These are phyloP conservation scores for Evernia prunastri DNA, from an alignment of 495 filamentous ascomycete species.

Conservation along the genomic window DNA sequence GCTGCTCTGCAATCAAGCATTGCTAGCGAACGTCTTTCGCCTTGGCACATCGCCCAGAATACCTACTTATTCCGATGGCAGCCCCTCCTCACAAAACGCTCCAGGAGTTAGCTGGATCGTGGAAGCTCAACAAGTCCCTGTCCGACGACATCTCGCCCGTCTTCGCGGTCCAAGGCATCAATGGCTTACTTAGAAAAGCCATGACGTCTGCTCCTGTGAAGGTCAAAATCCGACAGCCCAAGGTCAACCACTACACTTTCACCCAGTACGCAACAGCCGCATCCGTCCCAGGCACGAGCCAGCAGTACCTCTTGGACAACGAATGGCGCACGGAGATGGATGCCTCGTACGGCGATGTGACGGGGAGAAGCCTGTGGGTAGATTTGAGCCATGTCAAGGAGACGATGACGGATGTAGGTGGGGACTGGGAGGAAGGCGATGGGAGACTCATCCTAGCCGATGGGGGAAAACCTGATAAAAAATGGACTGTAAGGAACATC, in stretches of 20 bases:
- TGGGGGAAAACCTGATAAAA: slow-evolving; percentile 14
- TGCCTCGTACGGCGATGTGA: slow-evolving; percentile 23
- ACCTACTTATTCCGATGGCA: too few species aligned
- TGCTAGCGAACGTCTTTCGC: too few species aligned
- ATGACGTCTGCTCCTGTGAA: slow-evolving; percentile 27
- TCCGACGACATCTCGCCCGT: slow-evolving; percentile 17
- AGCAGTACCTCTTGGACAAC: slow-evolving; percentile 58
- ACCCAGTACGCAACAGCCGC: slow-evolving; percentile 57
- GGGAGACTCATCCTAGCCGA: slow-evolving; percentile 15
- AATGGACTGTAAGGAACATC: slow-evolving; percentile 24
- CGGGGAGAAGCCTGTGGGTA: slow-evolving; percentile 20
- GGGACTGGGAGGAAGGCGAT: slow-evolving; percentile 13
- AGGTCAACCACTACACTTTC: slow-evolving; percentile 50
- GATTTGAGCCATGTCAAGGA: slow-evolving; percentile 4
- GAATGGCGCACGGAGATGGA: slow-evolving; percentile 22
- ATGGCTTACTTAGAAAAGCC: slow-evolving; percentile 18
- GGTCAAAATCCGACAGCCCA: slow-evolving; percentile 19
- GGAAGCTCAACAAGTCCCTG: too few species aligned
- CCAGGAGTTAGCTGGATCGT: too few species aligned
- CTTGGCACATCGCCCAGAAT: too few species aligned
- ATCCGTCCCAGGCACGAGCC: slow-evolving; percentile 56
- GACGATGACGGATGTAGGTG: slow-evolving; percentile 8
- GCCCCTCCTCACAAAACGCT: too few species aligned
- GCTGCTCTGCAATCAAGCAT: too few species aligned
- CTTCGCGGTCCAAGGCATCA: slow-evolving; percentile 22